Base-by-base conservation (phyloP, 352 stramenopile genomes). In the Globisporangium takayamanum region DNA sequence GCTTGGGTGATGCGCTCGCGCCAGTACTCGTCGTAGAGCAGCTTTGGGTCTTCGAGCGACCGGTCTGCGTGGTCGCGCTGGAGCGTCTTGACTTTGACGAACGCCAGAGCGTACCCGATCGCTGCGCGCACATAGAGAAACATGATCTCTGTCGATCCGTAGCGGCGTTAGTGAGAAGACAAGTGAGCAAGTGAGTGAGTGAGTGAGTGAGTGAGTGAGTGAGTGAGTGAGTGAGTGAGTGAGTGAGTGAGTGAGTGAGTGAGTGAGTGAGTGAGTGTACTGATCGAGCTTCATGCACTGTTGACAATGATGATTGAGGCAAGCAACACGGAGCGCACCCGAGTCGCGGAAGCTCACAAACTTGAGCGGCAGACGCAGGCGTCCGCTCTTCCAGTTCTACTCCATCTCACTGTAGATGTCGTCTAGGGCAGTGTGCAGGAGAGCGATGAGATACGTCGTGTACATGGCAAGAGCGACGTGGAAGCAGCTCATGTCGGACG, bases 331-430 rank as follows among this genome's bases (percentile, higher is more conserved):
- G 36, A 45, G 10, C 47, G 45, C 46, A 80, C 73, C 76, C 44
- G 69, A 81, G 42, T 83, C 65, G 62, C 87, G 78, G 53, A 90
- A 90, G 28, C 74, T 67, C 50, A 85, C 57, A 42, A 92, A 92
- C 61, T 87, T 89, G 41, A 78, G 57, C 7, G 83, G 80, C 45
- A 92, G 54, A 47, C 72, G 74, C 42, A 90, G 68, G 57, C 68
- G 64, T 1, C 82, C 79, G 25, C 60, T 66, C 30, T 68, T 68
- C 53, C 68, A 78, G 39, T 69, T 76, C 41, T 67, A 65, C 50
- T 88, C 70, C 62, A 90, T 87, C 62, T 92, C 83, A 14, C 52
- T 55, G 51, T 87, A 92, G 28, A 92, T 82, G 50, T 92, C 78
- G 44, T 77, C 74, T 81, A 25, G 7, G 10, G 26, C 7, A 28